Evolutionary conservation across 2,329 filamentous ascomycete genomes (phyloP).

Genomic region (Cercospora canescens): DNA sequence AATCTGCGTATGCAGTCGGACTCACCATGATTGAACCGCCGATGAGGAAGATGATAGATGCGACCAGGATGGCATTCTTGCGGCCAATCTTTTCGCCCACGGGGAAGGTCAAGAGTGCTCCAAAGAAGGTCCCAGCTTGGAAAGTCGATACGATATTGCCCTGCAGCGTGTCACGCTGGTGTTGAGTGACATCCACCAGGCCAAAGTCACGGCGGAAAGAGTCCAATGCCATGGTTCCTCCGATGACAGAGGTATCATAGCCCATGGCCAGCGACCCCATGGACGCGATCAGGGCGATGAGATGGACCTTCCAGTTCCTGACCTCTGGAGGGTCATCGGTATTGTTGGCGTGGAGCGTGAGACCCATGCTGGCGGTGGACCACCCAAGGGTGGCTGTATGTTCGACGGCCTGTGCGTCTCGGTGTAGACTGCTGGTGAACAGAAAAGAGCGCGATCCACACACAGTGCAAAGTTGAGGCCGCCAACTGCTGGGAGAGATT

Average conservation of each 20-base stretch:
- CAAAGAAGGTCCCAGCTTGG: conserved; percentile 42
- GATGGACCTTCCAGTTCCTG: conserved; percentile 68
- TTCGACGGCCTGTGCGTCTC: background rate
- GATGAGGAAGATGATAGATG: conserved; percentile 45
- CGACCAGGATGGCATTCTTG: conserved; percentile 50
- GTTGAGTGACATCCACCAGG: conserved; percentile 34
- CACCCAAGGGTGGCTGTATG: background rate
- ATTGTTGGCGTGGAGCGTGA: conserved; percentile 19
- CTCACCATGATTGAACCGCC: conserved; percentile 40
- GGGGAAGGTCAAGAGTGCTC: conserved; percentile 44
- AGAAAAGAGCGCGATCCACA: background rate
- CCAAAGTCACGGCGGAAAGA: conserved; percentile 42
- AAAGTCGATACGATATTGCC: conserved; percentile 43
- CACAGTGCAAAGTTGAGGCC: conserved; percentile 8
- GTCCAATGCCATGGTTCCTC: conserved; percentile 42
- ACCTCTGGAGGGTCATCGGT: conserved; percentile 59
- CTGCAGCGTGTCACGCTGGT: conserved; percentile 44
- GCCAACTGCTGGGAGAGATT: conserved; percentile 6
- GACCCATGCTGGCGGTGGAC: conserved; percentile 9
- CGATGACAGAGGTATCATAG: conserved; percentile 39
- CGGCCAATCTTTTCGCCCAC: conserved; percentile 53
- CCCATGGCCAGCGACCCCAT: conserved; percentile 41
- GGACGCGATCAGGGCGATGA: conserved; percentile 59
- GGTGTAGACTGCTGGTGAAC: background rate
- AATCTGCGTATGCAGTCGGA: background rate